Evolutionary conservation across 192 early-diverging fungal species (phyloP).

Genomic region (Coemansia sp.): DNA sequence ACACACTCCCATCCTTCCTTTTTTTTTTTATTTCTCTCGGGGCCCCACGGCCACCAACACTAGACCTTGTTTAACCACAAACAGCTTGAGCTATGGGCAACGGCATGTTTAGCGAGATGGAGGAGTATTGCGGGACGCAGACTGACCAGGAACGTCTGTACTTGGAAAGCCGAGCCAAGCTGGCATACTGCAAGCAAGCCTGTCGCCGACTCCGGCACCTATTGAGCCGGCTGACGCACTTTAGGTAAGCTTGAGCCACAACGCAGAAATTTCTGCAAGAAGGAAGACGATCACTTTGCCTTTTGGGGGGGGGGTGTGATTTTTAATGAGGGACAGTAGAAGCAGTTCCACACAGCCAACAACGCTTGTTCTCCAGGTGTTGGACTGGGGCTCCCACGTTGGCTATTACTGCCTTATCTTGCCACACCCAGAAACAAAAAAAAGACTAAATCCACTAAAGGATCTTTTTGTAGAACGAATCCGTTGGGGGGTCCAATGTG

Average conservation of each 20-base stretch:
- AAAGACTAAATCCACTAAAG: too few species aligned
- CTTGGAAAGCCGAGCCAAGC: conserved; percentile 21
- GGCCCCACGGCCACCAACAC: too few species aligned
- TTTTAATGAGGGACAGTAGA: too few species aligned
- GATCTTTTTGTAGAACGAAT: conserved; percentile 23
- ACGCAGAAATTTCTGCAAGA: too few species aligned
- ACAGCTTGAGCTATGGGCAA: conserved; percentile 23
- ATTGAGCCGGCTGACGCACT: conserved; percentile 16
- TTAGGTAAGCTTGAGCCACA: too few species aligned
- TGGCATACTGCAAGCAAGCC: conserved; percentile 21
- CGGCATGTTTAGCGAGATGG: conserved; percentile 35
- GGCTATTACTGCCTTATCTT: too few species aligned
- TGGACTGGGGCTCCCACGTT: too few species aligned
- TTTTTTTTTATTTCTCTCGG: not conserved
- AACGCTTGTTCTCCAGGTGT: too few species aligned
- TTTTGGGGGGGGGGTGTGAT: too few species aligned
- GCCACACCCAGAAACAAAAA: not conserved
- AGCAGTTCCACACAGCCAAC: too few species aligned
- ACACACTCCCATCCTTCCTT: too few species aligned
- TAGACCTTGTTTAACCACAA: not conserved
- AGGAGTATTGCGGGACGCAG: conserved; percentile 11
- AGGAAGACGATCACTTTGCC: too few species aligned
- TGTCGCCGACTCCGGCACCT: conserved; percentile 23
- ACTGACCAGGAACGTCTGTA: conserved; percentile 17
- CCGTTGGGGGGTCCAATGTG: conserved; percentile 42